These are phyloP conservation scores for Tritrichomonas musculus DNA, from an alignment of 208 protist species.

Conservation along the genomic window DNA sequence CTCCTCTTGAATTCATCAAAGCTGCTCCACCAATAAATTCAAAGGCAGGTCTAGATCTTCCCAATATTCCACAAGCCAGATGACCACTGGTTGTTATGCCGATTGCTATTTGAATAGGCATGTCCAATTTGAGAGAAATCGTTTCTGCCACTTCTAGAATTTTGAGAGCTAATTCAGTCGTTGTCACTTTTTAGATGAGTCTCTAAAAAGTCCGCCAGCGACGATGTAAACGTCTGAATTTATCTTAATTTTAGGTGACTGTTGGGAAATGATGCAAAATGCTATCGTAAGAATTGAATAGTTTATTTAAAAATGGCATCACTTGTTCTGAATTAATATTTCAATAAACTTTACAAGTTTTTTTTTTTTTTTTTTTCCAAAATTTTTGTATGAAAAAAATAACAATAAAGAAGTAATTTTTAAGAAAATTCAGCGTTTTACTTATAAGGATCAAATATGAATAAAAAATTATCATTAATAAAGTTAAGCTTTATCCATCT, in stretches of 20 bases:
- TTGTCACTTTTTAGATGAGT: not conserved
- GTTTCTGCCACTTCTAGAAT: not conserved
- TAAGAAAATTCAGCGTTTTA: too few relatives aligned
- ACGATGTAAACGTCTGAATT: not conserved
- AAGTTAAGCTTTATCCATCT: too few relatives aligned
- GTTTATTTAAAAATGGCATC: not conserved
- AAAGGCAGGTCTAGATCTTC: not conserved
- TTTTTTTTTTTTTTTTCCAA: too few relatives aligned
- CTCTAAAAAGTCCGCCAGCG: not conserved
- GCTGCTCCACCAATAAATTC: not conserved
- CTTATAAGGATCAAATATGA: too few relatives aligned
- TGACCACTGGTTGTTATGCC: not conserved
- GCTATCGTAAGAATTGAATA: not conserved
- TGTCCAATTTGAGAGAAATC: not conserved
- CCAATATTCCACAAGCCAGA: not conserved
- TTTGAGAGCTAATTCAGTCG: not conserved
- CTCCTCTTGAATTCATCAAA: not conserved
- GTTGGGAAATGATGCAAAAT: not conserved
- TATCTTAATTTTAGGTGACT: not conserved
- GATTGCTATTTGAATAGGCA: not conserved
- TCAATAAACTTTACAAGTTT: too few relatives aligned
- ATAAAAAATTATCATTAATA: too few relatives aligned
- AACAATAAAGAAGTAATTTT: too few relatives aligned
- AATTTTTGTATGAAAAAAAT: too few relatives aligned
- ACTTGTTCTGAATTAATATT: not conserved